Conservation (phyloP, 1,139 yeast species). For the Pichiaceae sp. region DNA sequence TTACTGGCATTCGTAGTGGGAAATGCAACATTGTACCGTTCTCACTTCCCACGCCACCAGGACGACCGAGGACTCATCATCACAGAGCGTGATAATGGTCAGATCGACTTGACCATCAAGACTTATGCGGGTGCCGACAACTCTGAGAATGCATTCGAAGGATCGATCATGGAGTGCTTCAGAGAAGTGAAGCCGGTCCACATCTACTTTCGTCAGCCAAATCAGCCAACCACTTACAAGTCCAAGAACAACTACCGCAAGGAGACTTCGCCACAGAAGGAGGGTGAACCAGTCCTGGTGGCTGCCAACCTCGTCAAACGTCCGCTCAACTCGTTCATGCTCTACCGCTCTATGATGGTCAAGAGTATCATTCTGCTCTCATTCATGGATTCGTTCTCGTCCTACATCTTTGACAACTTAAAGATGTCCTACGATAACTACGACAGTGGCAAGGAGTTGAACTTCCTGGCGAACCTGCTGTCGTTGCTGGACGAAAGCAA, state of each 20-base stretch:
- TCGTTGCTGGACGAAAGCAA: slow-evolving; percentile 4
- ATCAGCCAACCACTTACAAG: slow-evolving; percentile 9
- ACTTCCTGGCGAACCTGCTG: slow-evolving; percentile 10
- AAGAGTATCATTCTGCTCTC: slow-evolving; percentile 33
- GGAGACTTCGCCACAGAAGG: neutral
- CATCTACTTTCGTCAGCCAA: slow-evolving; percentile 16
- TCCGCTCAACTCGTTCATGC: slow-evolving; percentile 43
- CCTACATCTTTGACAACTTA: slow-evolving; percentile 10
- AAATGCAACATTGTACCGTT: neutral
- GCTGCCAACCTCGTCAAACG: slow-evolving; percentile 28
- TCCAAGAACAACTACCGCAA: slow-evolving; percentile 4
- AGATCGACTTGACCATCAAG: slow-evolving; percentile 11
- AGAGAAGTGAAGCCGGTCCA: slow-evolving; percentile 13
- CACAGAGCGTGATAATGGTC: slow-evolving; percentile 10
- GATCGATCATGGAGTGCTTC: slow-evolving; percentile 14
- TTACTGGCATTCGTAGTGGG: slow-evolving; percentile 14
- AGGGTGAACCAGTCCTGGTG: slow-evolving; percentile 2
- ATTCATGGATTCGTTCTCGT: slow-evolving; percentile 25
- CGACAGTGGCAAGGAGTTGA: slow-evolving; percentile 9
- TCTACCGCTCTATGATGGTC: slow-evolving; percentile 36
- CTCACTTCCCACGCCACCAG: slow-evolving; percentile 8
- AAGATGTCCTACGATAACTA: slow-evolving; percentile 10
- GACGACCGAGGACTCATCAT: slow-evolving; percentile 13
- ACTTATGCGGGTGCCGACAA: slow-evolving; percentile 20
- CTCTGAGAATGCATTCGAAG: slow-evolving; percentile 5